A percentile compares a stretch with the other conserved stretches of the same genome.
Conservation (phyloP, 768 basidiomycete genomes). For the Pleurotus eryngii region DNA sequence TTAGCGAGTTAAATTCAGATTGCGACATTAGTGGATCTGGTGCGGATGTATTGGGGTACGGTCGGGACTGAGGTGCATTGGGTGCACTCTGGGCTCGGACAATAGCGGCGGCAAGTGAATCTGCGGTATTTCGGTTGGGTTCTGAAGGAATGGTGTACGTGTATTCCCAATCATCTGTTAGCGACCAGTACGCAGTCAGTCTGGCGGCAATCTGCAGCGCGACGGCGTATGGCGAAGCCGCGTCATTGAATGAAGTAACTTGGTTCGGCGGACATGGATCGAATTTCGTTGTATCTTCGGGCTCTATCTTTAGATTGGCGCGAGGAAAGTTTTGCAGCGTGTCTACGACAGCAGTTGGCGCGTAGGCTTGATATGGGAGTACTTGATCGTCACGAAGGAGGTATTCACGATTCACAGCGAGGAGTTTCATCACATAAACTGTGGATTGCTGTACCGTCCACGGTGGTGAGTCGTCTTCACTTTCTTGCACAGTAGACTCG, state of each 20-base stretch:
- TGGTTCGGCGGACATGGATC: constrained; percentile 41
- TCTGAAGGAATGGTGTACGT: constrained; percentile 38
- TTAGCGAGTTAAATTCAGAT: constrained; percentile 19
- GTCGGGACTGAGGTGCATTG: constrained; percentile 29
- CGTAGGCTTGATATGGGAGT: constrained; percentile 73
- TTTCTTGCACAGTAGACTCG: constrained; percentile 16
- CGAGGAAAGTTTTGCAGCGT: constrained; percentile 43
- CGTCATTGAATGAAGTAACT: constrained; percentile 40
- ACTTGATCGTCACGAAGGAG: constrained; percentile 53
- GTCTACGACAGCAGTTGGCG: constrained; percentile 49
- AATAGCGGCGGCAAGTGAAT: constrained; percentile 20
- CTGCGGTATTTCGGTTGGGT: constrained; percentile 14
- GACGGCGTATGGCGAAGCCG: constrained; percentile 61
- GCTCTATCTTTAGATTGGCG: constrained; percentile 39
- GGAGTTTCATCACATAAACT: constrained; percentile 64
- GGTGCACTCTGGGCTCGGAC: constrained; percentile 44
- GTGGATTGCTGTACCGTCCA: constrained; percentile 64
- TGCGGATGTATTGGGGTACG: constrained; percentile 14
- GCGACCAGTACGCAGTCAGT: constrained; percentile 62
- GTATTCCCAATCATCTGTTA: constrained; percentile 72
- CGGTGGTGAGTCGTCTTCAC: constrained; percentile 23
- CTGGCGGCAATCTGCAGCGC: constrained; percentile 70
- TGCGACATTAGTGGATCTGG: constrained; percentile 15
- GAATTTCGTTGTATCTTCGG: constrained; percentile 41
- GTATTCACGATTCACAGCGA: constrained; percentile 51